These are phyloP conservation scores for Solanum piurae DNA, from an alignment of 257 asterid genomes.

Conservation along the genomic window DNA sequence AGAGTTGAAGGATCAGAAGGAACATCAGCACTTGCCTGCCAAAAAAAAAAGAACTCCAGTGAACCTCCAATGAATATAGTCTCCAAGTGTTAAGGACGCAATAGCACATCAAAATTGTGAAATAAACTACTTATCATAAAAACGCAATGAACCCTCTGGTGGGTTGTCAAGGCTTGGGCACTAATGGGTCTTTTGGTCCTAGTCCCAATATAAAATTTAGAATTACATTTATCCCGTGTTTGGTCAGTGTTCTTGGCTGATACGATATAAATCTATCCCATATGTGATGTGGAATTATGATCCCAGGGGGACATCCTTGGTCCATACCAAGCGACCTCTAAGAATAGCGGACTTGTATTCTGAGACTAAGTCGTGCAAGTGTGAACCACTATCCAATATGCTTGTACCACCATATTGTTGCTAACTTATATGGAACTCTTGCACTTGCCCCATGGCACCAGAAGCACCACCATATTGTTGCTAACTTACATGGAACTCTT, in stretches of 20 bases:
- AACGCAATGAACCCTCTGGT: neutral
- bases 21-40: conserved; percentile 52
- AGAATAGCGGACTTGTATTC: neutral
- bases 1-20: conserved; percentile 52
- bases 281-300: neutral
- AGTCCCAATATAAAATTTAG: neutral
- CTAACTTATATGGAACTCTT: neutral
- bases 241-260: neutral
- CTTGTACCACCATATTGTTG: neutral
- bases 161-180: neutral
- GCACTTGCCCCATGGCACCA: no score
- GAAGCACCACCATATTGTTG: neutral
- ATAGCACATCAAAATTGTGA: neutral
- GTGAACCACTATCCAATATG: neutral
- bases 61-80: neutral
- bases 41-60: neutral
- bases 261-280: neutral
- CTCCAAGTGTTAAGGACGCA: neutral
- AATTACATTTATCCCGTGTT: neutral
- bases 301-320: neutral
- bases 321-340: neutral
- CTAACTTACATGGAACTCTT: neutral
- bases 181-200: neutral
- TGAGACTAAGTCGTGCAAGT: neutral
- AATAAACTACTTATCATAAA: neutral